These are phyloP conservation scores for Linaria vulgaris DNA, from an alignment of 257 asterid genomes.

Conservation along the genomic window DNA sequence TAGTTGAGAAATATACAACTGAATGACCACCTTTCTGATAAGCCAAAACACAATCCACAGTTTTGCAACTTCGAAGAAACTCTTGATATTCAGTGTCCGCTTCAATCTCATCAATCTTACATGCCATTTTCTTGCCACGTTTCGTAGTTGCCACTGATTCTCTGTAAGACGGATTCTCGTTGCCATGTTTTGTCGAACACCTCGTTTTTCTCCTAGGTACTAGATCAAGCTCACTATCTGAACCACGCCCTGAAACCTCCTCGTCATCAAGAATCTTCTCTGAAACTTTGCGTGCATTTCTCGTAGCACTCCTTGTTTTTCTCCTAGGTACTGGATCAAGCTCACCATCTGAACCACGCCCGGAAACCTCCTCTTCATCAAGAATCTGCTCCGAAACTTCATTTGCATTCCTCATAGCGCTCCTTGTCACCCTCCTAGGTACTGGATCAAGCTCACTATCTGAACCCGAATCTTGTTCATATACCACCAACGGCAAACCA, in stretches of 20 bases:
- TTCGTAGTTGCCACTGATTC: conserved; percentile 2
- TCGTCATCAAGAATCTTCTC: too few relatives aligned
- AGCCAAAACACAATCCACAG: not conserved
- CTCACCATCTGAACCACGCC: not conserved
- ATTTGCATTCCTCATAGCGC: conserved; percentile 8
- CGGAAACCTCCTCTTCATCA: not conserved
- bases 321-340: too few relatives aligned
- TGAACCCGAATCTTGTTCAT: conserved; percentile 25
- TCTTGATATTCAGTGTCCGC: conserved; percentile 19
- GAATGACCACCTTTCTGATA: not conserved
- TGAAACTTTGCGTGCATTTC: too few relatives aligned
- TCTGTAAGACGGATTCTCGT: not conserved
- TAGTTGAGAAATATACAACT: conserved; percentile 7
- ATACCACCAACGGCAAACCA: conserved; percentile 10
- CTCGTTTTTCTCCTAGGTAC: too few relatives aligned
- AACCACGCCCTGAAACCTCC: too few relatives aligned
- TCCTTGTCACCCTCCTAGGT: conserved; percentile 25
- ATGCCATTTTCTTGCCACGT: conserved; percentile 9
- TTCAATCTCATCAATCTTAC: not conserved
- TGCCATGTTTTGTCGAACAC: conserved; percentile 8
- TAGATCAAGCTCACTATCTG: too few relatives aligned
- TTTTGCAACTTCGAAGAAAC: not conserved
- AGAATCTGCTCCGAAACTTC: conserved; percentile 9
- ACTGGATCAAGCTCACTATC: conserved; percentile 24
- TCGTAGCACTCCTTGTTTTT: too few relatives aligned